Evolutionary conservation across 805 yeast genomes (phyloP).

Genomic region (Candida fluviatilis): DNA sequence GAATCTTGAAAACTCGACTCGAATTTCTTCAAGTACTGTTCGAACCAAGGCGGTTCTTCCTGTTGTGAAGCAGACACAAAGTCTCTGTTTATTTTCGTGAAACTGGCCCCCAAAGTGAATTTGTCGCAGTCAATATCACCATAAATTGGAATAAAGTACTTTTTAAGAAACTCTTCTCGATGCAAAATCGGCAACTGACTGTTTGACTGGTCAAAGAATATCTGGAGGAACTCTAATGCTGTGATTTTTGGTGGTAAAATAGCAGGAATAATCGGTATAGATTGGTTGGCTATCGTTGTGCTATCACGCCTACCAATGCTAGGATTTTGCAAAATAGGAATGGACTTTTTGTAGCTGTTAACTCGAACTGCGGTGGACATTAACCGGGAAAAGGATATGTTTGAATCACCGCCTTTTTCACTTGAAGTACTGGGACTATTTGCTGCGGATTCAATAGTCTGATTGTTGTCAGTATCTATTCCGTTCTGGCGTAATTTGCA

Average conservation of each 20-base stretch:
- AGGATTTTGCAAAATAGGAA: slow-evolving; percentile 4
- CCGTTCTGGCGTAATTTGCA: slow-evolving; percentile 42
- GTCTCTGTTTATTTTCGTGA: slow-evolving; percentile 41
- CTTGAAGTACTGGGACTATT: slow-evolving; percentile 1
- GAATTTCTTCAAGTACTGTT: slow-evolving; percentile 34
- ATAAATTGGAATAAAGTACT: slow-evolving; percentile 73
- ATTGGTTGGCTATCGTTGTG: slow-evolving; percentile 4
- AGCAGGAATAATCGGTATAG: slow-evolving; percentile 30
- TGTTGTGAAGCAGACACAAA: slow-evolving; percentile 9
- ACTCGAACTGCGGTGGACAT: slow-evolving; percentile 75
- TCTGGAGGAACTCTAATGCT: slow-evolving; percentile 61
- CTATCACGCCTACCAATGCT: slow-evolving; percentile 7
- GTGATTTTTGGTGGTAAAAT: slow-evolving; percentile 64
- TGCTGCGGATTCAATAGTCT: neutral
- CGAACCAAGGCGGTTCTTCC: slow-evolving; percentile 33
- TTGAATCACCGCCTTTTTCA: slow-evolving; percentile 5
- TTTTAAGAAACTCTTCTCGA: slow-evolving; percentile 66
- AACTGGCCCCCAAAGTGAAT: slow-evolving; percentile 55
- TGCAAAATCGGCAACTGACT: slow-evolving; percentile 82
- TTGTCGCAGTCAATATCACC: slow-evolving; percentile 57
- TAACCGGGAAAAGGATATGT: slow-evolving; percentile 68
- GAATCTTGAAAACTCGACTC: slow-evolving; percentile 8
- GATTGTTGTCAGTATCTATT: slow-evolving; percentile 18
- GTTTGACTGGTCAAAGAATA: slow-evolving; percentile 75
- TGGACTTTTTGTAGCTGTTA: slow-evolving; percentile 1